Base-by-base conservation (phyloP, 768 basidiomycete species). In the Porpolomopsis calyptriformis region DNA sequence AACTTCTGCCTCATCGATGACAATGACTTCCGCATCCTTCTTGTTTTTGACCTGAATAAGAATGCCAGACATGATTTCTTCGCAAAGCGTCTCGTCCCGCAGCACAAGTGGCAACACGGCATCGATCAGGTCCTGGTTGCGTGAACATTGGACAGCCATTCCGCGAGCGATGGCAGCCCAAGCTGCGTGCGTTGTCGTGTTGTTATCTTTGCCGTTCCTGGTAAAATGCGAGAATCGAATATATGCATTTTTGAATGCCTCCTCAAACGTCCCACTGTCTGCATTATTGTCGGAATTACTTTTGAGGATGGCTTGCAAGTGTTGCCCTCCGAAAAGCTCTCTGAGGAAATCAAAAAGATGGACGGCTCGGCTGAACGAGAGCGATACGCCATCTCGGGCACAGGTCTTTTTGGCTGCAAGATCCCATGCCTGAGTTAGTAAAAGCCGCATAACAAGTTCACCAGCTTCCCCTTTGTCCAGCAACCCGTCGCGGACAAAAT, bases 401-500 rank as follows among this genome's bases (percentile, higher is more conserved):
- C 12, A 34, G 14, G 12, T 34, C 18, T 34, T 18, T 12, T 34
- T 34, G 33, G 33, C 18, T 27, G 36, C 59, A 4, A 42, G 23
- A 33, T 56, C 52, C 37, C 53, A 52, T 3, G 59, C 59, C 2
- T 25, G 22, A 14, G 40, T 53, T n/a, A 59, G 49, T 29, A 60
- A 53, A 14, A 51, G 10, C 3, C 58, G 57, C 20, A 46, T 50
- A 19, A 57, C 53, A 4, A 57, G 4, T 34, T 57, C 60, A 10
- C 58, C 49, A 10, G 47, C 37, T 23, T 53, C 52, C 9, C 55
- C 56, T n/a, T 43, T 46, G 18, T 22, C 38, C 11, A 59, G 9
- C 4, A 57, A 35, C 16, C 49, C 51, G 24, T 40, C 38, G 1
- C 43, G 31, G 16, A 53, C 25, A 22, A n/a, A 2, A 19, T 43